A percentile compares a stretch with the other conserved stretches of the same genome.
Evolutionary conservation across 441 rosid species (phyloP).

Genomic region (Adansonia rubrostipa): DNA sequence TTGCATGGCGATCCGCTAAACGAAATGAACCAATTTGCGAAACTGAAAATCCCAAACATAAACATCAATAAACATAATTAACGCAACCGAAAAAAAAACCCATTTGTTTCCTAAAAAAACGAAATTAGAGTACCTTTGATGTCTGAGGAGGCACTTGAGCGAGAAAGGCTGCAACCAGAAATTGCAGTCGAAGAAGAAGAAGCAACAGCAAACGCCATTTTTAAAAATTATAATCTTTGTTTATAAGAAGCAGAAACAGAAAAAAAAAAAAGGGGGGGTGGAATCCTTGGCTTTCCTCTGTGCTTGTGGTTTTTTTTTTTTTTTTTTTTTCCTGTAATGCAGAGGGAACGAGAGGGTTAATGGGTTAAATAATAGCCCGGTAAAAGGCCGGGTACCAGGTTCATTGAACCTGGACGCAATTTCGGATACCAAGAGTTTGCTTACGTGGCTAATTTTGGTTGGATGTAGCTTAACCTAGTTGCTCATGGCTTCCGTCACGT

Average conservation of each 20-base stretch:
- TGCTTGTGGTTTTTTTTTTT: not conserved
- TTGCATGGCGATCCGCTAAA: slow-evolving; percentile 47
- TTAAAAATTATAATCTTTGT: not conserved
- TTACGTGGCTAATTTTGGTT: slow-evolving; percentile 46
- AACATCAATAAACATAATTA: slow-evolving; percentile 1
- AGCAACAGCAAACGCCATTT: slow-evolving; percentile 61
- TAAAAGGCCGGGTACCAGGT: slow-evolving; percentile 28
- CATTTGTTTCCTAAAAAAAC: not conserved
- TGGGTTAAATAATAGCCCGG: slow-evolving; percentile 25
- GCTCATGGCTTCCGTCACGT: slow-evolving; percentile 53
- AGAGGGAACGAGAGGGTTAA: not conserved
- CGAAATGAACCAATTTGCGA: slow-evolving; percentile 61
- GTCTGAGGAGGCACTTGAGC: slow-evolving; percentile 41
- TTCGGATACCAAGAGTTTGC: not conserved
- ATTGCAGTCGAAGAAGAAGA: slow-evolving; percentile 51
- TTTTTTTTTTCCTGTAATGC: not conserved
- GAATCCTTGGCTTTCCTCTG: not conserved
- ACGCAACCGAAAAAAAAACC: not conserved
- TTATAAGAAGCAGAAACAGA: not conserved
- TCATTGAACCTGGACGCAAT: slow-evolving; percentile 75
- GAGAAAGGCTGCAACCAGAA: slow-evolving; percentile 43
- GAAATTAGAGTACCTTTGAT: slow-evolving; percentile 48
- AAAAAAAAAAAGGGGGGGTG: not conserved
- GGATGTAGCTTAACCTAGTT: slow-evolving; percentile 19
- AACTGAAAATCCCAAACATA: slow-evolving; percentile 41